Evolutionary conservation across 2,329 filamentous ascomycete genomes (phyloP).

Genomic region (Cercospora canescens): DNA sequence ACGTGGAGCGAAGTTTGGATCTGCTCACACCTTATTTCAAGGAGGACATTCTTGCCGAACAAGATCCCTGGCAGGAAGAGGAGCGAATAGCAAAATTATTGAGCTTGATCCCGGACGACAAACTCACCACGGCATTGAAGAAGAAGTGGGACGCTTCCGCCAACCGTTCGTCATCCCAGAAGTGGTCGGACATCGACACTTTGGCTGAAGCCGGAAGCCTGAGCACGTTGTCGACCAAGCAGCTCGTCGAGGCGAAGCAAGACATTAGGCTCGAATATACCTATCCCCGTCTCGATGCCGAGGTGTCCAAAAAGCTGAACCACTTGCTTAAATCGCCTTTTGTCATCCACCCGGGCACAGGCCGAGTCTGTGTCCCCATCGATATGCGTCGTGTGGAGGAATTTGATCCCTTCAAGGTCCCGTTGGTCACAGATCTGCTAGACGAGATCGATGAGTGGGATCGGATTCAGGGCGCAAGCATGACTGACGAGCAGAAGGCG

Average conservation of each 20-base stretch:
- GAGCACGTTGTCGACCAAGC: constrained; percentile 55
- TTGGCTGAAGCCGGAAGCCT: constrained; percentile 77
- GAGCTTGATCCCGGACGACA: constrained; percentile 77
- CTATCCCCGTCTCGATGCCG: constrained; percentile 93
- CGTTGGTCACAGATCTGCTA: constrained; percentile 80
- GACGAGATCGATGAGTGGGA: constrained; percentile 85
- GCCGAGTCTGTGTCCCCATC: constrained; percentile 93
- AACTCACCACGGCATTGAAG: constrained; percentile 73
- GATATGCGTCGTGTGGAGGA: constrained; percentile 71
- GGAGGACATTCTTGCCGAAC: constrained; percentile 74
- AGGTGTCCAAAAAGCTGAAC: constrained; percentile 96
- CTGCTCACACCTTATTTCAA: constrained; percentile 84
- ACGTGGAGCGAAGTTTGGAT: constrained; percentile 81
- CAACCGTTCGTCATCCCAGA: constrained; percentile 71
- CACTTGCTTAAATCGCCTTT: constrained; percentile 98
- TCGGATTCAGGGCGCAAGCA: constrained; percentile 46
- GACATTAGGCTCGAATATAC: constrained; percentile 97
- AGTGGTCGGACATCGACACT: constrained; percentile 93
- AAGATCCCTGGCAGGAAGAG: constrained; percentile 77
- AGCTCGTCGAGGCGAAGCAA: constrained; percentile 85
- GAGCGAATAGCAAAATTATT: constrained; percentile 77
- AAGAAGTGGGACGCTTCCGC: constrained; percentile 90
- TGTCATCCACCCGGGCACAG: constrained; percentile 92
- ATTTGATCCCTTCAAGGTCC: constrained; percentile 87
- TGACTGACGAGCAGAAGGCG: constrained; percentile 46